Evolutionary conservation across 148 eudicot species (phyloP), one percentile per base, ranked within the genome.

Genomic region (Nepenthes mirabilis): DNA sequence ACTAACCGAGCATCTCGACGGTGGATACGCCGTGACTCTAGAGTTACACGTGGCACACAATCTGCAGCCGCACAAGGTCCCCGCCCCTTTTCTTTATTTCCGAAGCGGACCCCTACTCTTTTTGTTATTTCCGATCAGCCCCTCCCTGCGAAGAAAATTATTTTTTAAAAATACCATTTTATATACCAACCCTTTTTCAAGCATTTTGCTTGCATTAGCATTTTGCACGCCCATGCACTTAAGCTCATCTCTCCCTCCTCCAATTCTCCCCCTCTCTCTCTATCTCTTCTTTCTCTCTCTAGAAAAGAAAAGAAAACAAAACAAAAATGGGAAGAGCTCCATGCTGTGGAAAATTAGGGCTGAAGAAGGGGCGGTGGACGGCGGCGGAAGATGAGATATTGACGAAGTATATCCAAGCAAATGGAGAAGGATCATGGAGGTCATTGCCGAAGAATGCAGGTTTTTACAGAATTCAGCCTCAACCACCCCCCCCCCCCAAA

Each of bases 371-470:
- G 13, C 70, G 97, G 62, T 91, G 97, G 97, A 87, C 88, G 0
- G 66, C 72, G 0, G 95, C 87, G 45, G 95, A 91, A 66, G 97
- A 91, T 58, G 73, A 80, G 34, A 76, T 68, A 47, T 69, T 91
- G 63, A 70, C 59, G 1, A 79, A 79, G 2, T 91, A 83, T 61
- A 85, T 91, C 65, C 72, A 63, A 57, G 59, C 69, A 11, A 64
- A 91, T 63, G 97, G 97, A 0, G 93, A 91, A 72, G 93, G 97
- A 2, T 88, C 90, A 4, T 91, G 97, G 97, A 79, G 97, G 64
- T 81, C 93, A 1, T 71, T 91, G 36, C 97, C 97, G 51, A 83
- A 81, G 36, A 85, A 85, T 73, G 97, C 97, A 66, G 97, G 97
- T 91, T 45, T 66, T 23, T 23, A 23, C 23, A 23, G 0, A 23